These are phyloP conservation scores for Neopestalotiopsis sp. DNA, from an alignment of 2,329 filamentous ascomycete species.

Conservation along the genomic window DNA sequence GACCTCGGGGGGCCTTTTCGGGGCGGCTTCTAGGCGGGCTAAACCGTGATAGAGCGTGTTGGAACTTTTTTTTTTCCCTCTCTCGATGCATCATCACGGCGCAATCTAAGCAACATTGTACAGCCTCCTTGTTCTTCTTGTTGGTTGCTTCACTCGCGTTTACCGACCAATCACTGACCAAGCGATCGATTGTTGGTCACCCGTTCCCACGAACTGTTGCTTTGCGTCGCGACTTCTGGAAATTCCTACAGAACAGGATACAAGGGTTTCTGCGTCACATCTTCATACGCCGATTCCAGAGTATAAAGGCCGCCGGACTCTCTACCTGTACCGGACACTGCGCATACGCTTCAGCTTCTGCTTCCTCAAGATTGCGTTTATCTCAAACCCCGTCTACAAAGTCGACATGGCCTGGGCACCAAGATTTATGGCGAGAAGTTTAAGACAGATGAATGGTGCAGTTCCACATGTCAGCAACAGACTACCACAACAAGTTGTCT, in stretches of 20 bases:
- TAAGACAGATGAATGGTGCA: slow-evolving; percentile 16
- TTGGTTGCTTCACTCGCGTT: background rate
- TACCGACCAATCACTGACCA: background rate
- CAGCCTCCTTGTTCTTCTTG: background rate
- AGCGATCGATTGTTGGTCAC: slow-evolving; percentile 1
- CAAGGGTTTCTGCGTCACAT: background rate
- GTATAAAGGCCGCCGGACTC: slow-evolving; percentile 2
- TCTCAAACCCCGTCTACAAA: background rate
- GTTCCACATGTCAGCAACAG: background rate
- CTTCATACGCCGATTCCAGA: background rate
- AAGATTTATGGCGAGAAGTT: slow-evolving; percentile 14
- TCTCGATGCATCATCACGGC: slow-evolving; percentile 5
- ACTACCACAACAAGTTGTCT: background rate
- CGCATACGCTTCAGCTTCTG: background rate
- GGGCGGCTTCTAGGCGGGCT: background rate
- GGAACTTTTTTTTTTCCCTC: slow-evolving; percentile 15
- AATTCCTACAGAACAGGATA: background rate
- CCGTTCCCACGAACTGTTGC: background rate
- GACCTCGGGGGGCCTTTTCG: slow-evolving; percentile 10
- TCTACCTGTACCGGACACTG: too few species aligned
- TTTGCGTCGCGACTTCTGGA: background rate
- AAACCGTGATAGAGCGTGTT: slow-evolving; percentile 11
- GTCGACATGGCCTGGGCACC: background rate
- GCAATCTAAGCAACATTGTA: slow-evolving; percentile 1
- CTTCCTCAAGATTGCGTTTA: background rate